A percentile compares a stretch with the other conserved stretches of the same genome.
phyloP scores from a whole-genome alignment of 805 yeast genomes.

The Barnettozyma salicaria region DNA sequence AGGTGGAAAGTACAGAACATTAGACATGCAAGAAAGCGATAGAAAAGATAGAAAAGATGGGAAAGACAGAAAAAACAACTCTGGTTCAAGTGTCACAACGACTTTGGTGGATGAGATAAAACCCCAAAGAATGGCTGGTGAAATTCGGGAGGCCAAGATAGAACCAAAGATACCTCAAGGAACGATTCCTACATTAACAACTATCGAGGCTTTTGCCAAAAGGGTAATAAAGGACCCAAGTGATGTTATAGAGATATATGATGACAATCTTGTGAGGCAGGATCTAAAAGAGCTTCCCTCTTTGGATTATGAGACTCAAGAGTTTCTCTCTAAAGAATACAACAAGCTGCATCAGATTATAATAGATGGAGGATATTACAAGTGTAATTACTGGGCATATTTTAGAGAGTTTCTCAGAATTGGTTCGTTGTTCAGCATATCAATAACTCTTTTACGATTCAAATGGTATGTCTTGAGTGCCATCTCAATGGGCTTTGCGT shows the following conservation, averaged over 20 bases:
- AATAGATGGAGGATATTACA: constrained; percentile 53
- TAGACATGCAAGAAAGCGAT: too few relatives aligned
- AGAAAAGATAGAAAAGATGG: too few relatives aligned
- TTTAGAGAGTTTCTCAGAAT: constrained; percentile 64
- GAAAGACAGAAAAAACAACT: constrained; percentile 4
- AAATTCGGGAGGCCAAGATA: constrained; percentile 36
- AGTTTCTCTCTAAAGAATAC: constrained; percentile 48
- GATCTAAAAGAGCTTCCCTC: constrained; percentile 57
- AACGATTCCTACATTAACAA: constrained; percentile 34
- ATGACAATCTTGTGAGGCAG: constrained; percentile 44
- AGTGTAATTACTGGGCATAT: constrained; percentile 71
- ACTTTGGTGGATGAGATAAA: constrained; percentile 5
- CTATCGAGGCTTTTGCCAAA: constrained; percentile 26
- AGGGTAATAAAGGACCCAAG: constrained; percentile 49
- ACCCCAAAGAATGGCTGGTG: constrained; percentile 33
- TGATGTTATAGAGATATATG: constrained; percentile 48
- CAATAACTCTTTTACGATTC: constrained; percentile 43
- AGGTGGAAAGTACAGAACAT: constrained; percentile 51
- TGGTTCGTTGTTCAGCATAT: constrained; percentile 41
- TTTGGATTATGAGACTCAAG: constrained; percentile 64
- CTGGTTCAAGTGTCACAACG: not conserved
- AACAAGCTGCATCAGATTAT: constrained; percentile 51
- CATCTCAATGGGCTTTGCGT: constrained; percentile 58
- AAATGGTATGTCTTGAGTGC: constrained; percentile 53
- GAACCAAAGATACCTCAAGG: constrained; percentile 49